Evolutionary conservation across 805 yeast species (phyloP), one percentile per base, ranked within the genome.

Genomic region (Teunomyces cretensis): DNA sequence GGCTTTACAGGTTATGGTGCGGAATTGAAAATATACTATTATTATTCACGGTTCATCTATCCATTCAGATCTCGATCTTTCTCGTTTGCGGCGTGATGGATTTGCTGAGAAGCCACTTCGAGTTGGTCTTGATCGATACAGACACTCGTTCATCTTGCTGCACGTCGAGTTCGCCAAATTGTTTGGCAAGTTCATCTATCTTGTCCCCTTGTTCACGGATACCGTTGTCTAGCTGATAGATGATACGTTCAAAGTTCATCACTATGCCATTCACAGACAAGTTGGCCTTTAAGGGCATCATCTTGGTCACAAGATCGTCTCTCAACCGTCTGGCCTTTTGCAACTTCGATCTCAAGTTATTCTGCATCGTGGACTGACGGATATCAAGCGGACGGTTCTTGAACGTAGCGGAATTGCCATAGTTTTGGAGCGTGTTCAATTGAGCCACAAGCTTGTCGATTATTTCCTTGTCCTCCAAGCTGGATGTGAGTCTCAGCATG

Each of bases 201-300:
- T 19, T 19, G 12, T 45, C 43, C 13, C 46, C 39, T 13, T 54
- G 57, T 1, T 54, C 46, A 12, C 45, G 44, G 9, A 57, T 48
- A 16, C 51, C 51, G 32, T 53, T 51, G 43, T 65, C 58, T 13
- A 67, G 45, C 43, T 65, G 62, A 42, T 50, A 65, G 2, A 65
- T 54, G 2, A 65, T 58, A 33, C 51, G 50, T 41, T 65, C 70
- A 43, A 67, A 51, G 42, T 61, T 64, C 6, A 50, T 51, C 12
- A 61, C 45, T 4, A 51, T 43, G 8, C 55, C 55, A 27, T 55
- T 52, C 2, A 54, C 35, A 12, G 49, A 42, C 5, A 50, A 39
- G 35, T 53, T 56, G 2, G 68, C 65, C 42, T 69, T 70, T 8
- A 70, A 50, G 1, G 73, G 70, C 48, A 71, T 57, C 53, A 72